Evolutionary conservation across 2,329 filamentous ascomycete species (phyloP), one percentile per base, ranked within the genome.

Genomic region (Colletotrichum tamarilloi): DNA sequence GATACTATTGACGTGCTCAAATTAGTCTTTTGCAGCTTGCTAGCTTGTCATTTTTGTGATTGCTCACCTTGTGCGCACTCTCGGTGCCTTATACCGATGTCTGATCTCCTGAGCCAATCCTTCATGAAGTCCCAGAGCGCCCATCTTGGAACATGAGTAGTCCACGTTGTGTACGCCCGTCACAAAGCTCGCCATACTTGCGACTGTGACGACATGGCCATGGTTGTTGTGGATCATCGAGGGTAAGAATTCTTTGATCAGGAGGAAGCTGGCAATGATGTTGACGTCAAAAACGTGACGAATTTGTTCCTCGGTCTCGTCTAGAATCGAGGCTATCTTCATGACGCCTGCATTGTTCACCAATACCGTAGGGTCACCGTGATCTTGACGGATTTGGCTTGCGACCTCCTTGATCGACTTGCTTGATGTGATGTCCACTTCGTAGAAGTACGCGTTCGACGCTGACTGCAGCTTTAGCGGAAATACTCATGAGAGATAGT

Each of bases 181-280:
- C 3, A 87, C 74, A 76, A 87, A 90, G 38, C 84, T 86, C 5
- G 87, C 87, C 77, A 86, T 82, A 67, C 85, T 87, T 9, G 88
- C 88, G 16, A 90, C 81, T 0, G 86, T 87, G 14, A 90, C 81
- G 53, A 90, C 80, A 74, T 90, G 88, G 0, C 88, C 88, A 68
- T 87, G 86, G 73, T 86, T 85, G 12, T 80, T 79, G 28, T 77
- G 76, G 19, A 87, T 76, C 86, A 88, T 88, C 46, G 81, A 78
- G 0, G 86, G 86, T 24, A 88, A 75, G 77, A 88, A 87, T 66
- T 86, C 85, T 67, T 84, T 82, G 30, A 85, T 81, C 71, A 82
- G 84, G 57, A 83, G 82, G 77, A 84, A 88, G 76, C 87, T 85
- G 14, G 82, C 79, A 53, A 88, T 77, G n/a, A 85, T 80, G 77